These are phyloP conservation scores for Penicillium lagena DNA, from an alignment of 495 filamentous ascomycete species.

Conservation along the genomic window DNA sequence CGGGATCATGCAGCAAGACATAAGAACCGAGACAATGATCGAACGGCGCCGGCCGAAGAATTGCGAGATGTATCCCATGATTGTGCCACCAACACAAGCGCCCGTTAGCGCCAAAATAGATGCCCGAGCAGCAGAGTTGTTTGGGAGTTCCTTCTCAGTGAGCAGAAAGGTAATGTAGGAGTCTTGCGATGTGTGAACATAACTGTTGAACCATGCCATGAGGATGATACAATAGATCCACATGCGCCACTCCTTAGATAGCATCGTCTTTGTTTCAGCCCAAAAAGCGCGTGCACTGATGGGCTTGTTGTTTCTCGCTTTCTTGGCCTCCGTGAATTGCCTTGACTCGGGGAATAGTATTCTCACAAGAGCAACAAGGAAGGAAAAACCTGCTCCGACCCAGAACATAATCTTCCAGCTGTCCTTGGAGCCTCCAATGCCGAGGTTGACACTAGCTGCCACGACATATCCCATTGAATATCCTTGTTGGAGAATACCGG, in stretches of 20 bases:
- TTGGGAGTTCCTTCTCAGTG: conserved; percentile 57
- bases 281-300: conserved; percentile 49
- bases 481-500: conserved; percentile 71
- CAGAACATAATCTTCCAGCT: conserved; percentile 62
- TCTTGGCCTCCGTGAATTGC: conserved; percentile 61
- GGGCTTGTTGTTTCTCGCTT: conserved; percentile 39
- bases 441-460: conserved; percentile 64
- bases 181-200: conserved; percentile 65
- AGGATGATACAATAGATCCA: conserved; percentile 63
- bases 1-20: conserved; percentile 56
- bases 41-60: conserved; percentile 62
- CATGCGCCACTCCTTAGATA: conserved; percentile 63
- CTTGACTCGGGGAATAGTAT: conserved; percentile 63
- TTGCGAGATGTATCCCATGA: conserved; percentile 65
- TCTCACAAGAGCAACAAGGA: conserved; percentile 56
- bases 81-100: conserved; percentile 66
- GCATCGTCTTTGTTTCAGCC: conserved; percentile 54
- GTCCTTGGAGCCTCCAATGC: conserved; percentile 49
- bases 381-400: conserved; percentile 56
- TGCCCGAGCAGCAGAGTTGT: conserved; percentile 55
- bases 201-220: conserved; percentile 64
- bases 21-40: conserved; percentile 53
- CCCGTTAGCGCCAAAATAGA: conserved; percentile 69
- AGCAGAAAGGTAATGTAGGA: conserved; percentile 73
- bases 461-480: conserved; percentile 71